These are phyloP conservation scores for Geotrichum fermentans DNA, from an alignment of 1,139 yeast genomes.

Conservation along the genomic window DNA sequence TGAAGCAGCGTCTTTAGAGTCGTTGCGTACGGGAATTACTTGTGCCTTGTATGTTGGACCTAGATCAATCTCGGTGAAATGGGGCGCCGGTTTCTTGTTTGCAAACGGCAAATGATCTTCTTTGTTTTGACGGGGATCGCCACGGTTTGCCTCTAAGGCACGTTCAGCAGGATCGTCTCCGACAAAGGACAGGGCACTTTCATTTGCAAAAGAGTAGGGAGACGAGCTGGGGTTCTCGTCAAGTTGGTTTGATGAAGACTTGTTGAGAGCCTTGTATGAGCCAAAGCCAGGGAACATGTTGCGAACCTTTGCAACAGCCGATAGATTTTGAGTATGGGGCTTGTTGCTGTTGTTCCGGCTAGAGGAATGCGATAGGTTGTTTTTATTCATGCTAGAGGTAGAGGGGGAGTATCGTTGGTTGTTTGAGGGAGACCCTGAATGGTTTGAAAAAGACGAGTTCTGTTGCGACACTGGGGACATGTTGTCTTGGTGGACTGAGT, in stretches of 20 bases:
- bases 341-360: constrained; percentile 1
- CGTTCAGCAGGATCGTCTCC: constrained; percentile 11
- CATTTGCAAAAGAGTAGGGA: constrained; percentile 13
- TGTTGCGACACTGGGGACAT: constrained; percentile 7
- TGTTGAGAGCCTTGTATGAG: constrained; percentile 16
- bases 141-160: background rate
- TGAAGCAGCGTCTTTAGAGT: background rate
- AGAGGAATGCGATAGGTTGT: constrained; percentile 7
- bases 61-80: constrained; percentile 18
- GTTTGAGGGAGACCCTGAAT: constrained; percentile 2
- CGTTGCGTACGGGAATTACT: constrained; percentile 15
- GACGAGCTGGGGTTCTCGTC: background rate
- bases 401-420: background rate
- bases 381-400: constrained; percentile 2
- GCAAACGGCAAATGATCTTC: constrained; percentile 4
- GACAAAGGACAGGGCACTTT: constrained; percentile 12
- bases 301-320: constrained; percentile 18
- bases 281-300: constrained; percentile 21
- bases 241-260: constrained; percentile 1
- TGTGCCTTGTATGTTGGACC: constrained; percentile 20
- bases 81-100: constrained; percentile 12
- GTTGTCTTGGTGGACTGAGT: constrained; percentile 8
- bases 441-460: background rate
- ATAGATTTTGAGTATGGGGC: background rate
- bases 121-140: background rate